A percentile compares a stretch with the other conserved stretches of the same genome.
Conservation (phyloP, 768 basidiomycete species). For the Dacryopinax primogenitus region DNA sequence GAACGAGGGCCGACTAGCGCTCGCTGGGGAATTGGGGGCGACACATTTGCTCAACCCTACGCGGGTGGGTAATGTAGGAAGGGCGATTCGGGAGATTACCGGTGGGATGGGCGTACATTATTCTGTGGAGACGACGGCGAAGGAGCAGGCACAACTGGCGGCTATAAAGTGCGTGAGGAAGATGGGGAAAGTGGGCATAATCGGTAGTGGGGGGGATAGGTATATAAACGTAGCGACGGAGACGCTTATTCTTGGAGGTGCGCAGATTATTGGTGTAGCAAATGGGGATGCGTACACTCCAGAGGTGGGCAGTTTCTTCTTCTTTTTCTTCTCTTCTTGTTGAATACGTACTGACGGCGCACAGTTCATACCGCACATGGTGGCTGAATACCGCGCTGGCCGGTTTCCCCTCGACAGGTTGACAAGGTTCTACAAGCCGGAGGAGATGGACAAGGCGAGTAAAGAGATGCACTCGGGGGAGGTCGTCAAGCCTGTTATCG, state of each 20-base stretch:
- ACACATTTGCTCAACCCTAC: not conserved
- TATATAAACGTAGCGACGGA: not conserved
- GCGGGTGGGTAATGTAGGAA: not conserved
- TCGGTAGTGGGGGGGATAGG: not conserved
- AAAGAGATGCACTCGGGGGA: conserved; percentile 13
- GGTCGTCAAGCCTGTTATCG: conserved; percentile 18
- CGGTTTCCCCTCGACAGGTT: conserved; percentile 16
- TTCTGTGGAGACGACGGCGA: not conserved
- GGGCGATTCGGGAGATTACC: not conserved
- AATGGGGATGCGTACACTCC: conserved; percentile 7
- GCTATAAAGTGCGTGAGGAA: not conserved
- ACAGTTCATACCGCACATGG: conserved; percentile 14
- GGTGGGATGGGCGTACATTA: not conserved
- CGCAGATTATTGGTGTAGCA: not conserved
- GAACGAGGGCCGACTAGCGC: not conserved
- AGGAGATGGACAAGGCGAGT: conserved; percentile 12
- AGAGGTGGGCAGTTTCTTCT: conserved; percentile 7
- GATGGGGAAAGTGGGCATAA: conserved; percentile 1
- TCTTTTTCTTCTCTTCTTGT: no score
- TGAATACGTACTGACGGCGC: no score
- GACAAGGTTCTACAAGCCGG: conserved; percentile 11
- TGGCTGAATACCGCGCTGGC: conserved; percentile 11
- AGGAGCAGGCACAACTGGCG: not conserved
- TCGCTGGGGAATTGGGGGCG: not conserved
- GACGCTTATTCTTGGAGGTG: not conserved